Percentiles rank a stretch among this genome's conserved stretches.
These are phyloP conservation scores for Trametes cingulata DNA, from an alignment of 768 basidiomycete species.

Conservation along the genomic window DNA sequence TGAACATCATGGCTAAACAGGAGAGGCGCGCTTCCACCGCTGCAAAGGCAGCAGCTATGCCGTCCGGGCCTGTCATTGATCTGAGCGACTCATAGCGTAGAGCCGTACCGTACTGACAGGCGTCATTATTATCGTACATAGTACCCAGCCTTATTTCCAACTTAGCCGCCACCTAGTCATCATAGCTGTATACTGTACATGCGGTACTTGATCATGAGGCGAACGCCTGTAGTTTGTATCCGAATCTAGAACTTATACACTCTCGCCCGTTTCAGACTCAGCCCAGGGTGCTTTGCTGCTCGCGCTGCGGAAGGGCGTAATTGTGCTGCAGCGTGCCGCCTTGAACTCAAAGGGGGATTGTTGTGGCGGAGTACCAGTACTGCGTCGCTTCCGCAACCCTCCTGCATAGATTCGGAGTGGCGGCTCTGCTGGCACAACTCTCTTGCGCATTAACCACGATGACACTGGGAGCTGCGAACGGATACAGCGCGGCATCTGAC, in stretches of 20 bases:
- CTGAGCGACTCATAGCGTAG: constrained; percentile 10
- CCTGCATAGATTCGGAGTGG: not conserved
- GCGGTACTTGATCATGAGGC: too few relatives aligned
- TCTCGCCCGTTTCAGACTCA: too few relatives aligned
- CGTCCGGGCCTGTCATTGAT: constrained; percentile 8
- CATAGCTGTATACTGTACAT: not conserved
- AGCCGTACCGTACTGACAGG: not conserved
- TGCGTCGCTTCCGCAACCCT: not conserved
- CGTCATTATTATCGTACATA: too few relatives aligned
- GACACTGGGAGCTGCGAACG: constrained; percentile 1
- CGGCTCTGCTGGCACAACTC: not conserved
- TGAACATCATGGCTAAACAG: constrained; percentile 39
- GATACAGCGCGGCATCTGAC: not conserved
- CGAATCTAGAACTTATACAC: too few relatives aligned
- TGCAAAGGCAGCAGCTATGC: not conserved
- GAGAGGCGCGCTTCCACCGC: constrained; percentile 28
- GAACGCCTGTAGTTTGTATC: too few relatives aligned
- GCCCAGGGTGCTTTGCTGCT: too few relatives aligned
- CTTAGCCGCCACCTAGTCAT: constrained; percentile 1
- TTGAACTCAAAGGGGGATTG: not conserved
- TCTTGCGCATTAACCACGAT: constrained; percentile 4
- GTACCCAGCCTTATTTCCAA: too few relatives aligned
- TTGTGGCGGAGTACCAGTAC: not conserved
- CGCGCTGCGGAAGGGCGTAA: too few relatives aligned
- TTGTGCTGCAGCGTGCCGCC: too few relatives aligned